Evolutionary conservation across 345 rosid genomes (phyloP), one percentile per base, ranked within the genome.

Genomic region (Moringa oleifera): DNA sequence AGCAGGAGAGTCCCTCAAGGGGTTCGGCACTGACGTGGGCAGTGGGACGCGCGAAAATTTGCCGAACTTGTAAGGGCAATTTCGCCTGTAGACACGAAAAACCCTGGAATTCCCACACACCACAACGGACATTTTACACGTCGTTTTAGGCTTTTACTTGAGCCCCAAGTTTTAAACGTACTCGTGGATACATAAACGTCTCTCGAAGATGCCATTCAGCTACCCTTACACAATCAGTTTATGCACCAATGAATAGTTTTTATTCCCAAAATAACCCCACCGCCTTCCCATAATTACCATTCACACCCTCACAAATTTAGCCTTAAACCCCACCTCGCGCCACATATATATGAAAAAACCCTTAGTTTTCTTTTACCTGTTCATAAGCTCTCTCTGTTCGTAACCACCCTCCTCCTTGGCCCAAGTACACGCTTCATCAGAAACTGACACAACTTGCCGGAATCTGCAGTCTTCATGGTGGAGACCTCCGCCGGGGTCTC

Each of bases 51-150:
- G 24, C 18, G 81, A 17, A 56, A 79, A 75, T 70, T 81, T 66
- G 22, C 53, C 21, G 11, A 72, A 60, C 16, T 19, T 20, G 0
- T 19, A 70, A 25, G 58, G 72, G 67, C 37, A 71, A 47, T 69
- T 62, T 62, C 64, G 72, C 55, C 70, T 20, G 20, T 47, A 21
- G 16, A 7, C 59, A 19, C 74, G 21, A 64, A 53, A 61, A 50
- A 60, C 52, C 57, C 18, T 63, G 47, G 72, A 73, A 71, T 58
- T 62, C 55, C 82, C 64, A 52, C 73, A 65, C 64, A 70, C 71
- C 75, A 68, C 28, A 45, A 74, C 68, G 53, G 79, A 81, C 88
- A 81, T 82, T 53, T 2, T 24, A 47, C 53, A 23, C 55, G 77
- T 69, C 74, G 67, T 73, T 73, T 77, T 37, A 33, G 37, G 25